Base-by-base conservation (phyloP, 139 green algal genomes). In the Tetradesmus lagerheimii region DNA sequence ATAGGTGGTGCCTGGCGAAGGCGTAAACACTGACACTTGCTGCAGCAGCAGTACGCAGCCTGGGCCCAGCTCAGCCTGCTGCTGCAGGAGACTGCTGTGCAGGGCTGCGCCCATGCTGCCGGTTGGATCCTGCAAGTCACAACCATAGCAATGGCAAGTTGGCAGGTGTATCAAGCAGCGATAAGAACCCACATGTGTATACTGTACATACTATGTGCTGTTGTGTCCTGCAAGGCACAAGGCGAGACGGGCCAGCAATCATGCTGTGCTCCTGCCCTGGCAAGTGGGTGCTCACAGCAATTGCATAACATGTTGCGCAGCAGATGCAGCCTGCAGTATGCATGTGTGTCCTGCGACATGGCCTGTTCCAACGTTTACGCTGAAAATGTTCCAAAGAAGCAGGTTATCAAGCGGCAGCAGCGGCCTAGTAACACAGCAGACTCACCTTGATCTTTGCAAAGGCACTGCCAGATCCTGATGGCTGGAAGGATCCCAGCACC, bases 1-100 rank as follows among this genome's bases (percentile, higher is more conserved):
- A 29, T 80, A 88, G 83, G n/a, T 80, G n/a, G 27, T 80, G 64
- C 83, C 83, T 16, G 83, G 83, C 3, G 38, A 5, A 4, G 83
- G 83, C 23, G 83, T 88, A 64, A 88, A 80, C 0, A 88, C 83
- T 14, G 83, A 88, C 25, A 88, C 83, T 31, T 88, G 64, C 38
- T 88, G 83, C 64, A 88, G 64, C 83, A 88, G 39, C 38, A 88
- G 34, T 38, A 88, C 83, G 27, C 34, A 27, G 11, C 83, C 83
- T 20, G 83, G 38, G 34, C 38, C 83, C 38, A 88, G 27, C 12
- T 18, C 37, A 15, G 31, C 47, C 50, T 87, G 81, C 37, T 80
- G 38, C 64, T 80, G 64, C 83, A 88, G 83, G 25, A 66, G 64
- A n/a, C 83, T 88, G 62, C 14, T 14, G 38, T 88, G 83, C 37